Conservation (phyloP, 495 filamentous ascomycete species). For the Lasiosphaeria miniovina region DNA sequence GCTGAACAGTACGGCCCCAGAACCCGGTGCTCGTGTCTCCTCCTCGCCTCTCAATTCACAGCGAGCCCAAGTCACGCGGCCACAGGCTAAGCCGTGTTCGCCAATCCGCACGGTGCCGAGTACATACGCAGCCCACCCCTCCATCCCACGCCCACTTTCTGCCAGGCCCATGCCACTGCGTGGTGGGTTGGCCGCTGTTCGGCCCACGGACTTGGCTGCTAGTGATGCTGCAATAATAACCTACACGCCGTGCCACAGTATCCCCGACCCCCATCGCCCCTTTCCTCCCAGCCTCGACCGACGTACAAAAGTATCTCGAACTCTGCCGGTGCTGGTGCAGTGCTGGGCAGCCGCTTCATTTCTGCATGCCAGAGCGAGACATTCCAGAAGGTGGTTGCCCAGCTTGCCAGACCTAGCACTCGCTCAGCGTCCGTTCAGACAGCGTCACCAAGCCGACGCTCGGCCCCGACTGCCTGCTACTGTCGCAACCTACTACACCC, state of each 20-base stretch:
- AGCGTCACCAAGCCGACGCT: no score
- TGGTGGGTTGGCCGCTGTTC: slow-evolving; percentile 10
- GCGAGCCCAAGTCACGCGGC: no score
- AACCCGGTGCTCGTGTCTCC: background rate
- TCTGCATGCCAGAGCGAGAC: slow-evolving; percentile 3
- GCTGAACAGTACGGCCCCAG: background rate
- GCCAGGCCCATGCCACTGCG: background rate
- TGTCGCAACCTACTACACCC: background rate
- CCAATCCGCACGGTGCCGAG: no score
- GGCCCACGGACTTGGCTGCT: slow-evolving; percentile 17
- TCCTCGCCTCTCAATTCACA: no score
- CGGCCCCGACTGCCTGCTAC: no score
- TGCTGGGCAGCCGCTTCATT: slow-evolving; percentile 1
- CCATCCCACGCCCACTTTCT: no score
- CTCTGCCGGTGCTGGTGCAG: slow-evolving; percentile 6
- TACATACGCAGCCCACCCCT: no score
- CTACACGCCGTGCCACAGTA: slow-evolving; percentile 19
- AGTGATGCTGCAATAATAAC: slow-evolving; percentile 10
- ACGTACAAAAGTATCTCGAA: slow-evolving; percentile 18
- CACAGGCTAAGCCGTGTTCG: no score
- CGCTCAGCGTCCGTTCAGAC: no score
- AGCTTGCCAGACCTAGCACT: background rate
- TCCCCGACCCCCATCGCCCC: slow-evolving; percentile 15
- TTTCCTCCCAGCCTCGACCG: slow-evolving; percentile 5
- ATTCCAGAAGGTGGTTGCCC: slow-evolving; percentile 5